phyloP scores from a whole-genome alignment of 129 eudicot species.

The Smallanthus sonchifolius region DNA sequence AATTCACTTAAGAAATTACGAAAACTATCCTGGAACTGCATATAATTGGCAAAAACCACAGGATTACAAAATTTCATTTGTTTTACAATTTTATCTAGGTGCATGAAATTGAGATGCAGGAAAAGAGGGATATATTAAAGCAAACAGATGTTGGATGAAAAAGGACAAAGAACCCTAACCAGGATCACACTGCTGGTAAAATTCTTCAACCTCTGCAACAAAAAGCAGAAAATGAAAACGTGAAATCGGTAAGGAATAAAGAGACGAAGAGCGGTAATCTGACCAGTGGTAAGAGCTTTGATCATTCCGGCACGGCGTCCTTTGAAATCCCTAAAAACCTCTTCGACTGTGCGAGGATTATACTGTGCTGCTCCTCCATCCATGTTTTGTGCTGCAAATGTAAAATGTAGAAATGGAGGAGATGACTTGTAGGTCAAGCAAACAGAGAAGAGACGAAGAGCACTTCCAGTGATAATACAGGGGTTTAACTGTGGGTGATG shows the following conservation, averaged over 20 bases:
- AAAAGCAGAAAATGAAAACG: neutral
- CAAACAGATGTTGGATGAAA: neutral
- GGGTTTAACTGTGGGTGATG: neutral
- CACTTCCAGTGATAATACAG: neutral
- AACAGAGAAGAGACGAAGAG: no score
- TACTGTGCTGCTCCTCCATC: slow-evolving; percentile 34
- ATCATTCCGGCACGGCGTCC: slow-evolving; percentile 71
- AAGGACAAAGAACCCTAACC: slow-evolving; percentile 34
- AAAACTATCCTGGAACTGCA: neutral
- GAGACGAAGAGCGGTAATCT: neutral
- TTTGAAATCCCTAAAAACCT: slow-evolving; percentile 81
- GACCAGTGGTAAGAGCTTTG: slow-evolving; percentile 80
- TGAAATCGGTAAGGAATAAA: neutral
- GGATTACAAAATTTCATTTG: neutral
- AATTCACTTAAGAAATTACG: neutral
- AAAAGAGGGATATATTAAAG: neutral
- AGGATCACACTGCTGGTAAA: slow-evolving; percentile 80
- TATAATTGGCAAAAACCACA: neutral
- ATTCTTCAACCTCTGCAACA: slow-evolving; percentile 68
- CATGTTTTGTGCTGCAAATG: neutral
- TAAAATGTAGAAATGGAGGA: no score
- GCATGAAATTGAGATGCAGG: slow-evolving; percentile 31
- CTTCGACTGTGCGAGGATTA: slow-evolving; percentile 79
- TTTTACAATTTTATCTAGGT: slow-evolving; percentile 1
- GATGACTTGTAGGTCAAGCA: no score